These are phyloP conservation scores for Taiozyma sp. DNA, from an alignment of 1,139 yeast genomes.

Conservation along the genomic window DNA sequence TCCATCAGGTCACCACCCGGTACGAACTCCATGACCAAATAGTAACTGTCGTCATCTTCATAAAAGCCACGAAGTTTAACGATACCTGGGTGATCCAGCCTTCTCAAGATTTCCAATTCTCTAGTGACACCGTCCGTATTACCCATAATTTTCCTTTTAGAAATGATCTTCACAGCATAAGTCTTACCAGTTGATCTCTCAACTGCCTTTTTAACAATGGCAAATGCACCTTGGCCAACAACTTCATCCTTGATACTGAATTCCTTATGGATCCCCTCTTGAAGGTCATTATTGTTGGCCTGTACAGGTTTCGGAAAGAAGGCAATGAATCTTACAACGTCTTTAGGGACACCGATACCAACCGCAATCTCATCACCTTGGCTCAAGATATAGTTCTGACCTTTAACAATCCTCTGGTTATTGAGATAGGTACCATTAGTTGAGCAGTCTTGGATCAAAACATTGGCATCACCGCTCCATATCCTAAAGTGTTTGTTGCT, in stretches of 20 bases:
- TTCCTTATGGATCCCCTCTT: slow-evolving; percentile 54
- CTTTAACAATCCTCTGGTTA: slow-evolving; percentile 64
- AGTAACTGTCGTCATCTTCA: slow-evolving; percentile 76
- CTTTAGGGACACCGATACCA: slow-evolving; percentile 80
- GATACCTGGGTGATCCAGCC: slow-evolving; percentile 77
- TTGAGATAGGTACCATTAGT: slow-evolving; percentile 93
- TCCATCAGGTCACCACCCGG: slow-evolving; percentile 98
- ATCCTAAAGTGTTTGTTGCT: slow-evolving; percentile 76
- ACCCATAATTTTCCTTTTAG: slow-evolving; percentile 73
- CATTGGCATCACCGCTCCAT: slow-evolving; percentile 49
- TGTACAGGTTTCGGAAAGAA: slow-evolving; percentile 28
- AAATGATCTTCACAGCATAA: slow-evolving; percentile 86
- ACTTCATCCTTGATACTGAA: slow-evolving; percentile 78
- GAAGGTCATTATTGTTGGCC: slow-evolving; percentile 6
- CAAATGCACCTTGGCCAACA: slow-evolving; percentile 96
- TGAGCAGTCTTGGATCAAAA: slow-evolving; percentile 64
- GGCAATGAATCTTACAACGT: slow-evolving; percentile 69
- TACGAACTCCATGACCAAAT: slow-evolving; percentile 90
- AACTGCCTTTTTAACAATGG: slow-evolving; percentile 86
- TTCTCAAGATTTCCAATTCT: slow-evolving; percentile 73
- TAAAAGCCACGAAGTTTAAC: slow-evolving; percentile 78
- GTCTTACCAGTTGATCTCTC: slow-evolving; percentile 80
- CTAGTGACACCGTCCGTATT: slow-evolving; percentile 80
- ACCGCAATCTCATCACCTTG: slow-evolving; percentile 93
- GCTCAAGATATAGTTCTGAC: slow-evolving; percentile 74